Conservation (phyloP, 169 alveolate genomes). For the Babesia bigemina region DNA sequence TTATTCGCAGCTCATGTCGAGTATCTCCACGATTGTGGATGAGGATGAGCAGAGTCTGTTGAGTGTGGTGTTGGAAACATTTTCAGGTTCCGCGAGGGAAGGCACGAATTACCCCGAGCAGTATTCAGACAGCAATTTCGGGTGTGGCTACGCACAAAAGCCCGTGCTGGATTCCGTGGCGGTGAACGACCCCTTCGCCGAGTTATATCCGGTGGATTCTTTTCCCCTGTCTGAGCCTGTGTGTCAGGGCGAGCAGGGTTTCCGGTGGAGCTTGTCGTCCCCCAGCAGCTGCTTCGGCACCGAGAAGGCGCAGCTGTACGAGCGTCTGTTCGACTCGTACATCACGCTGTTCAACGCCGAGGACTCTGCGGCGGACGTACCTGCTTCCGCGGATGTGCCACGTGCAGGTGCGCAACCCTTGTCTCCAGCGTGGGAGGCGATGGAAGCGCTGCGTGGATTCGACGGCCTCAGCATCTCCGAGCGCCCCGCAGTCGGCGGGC, state of each 20-base stretch:
- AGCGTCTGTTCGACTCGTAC: slow-evolving; percentile 34
- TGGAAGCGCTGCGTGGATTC: slow-evolving; percentile 2
- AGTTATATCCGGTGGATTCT: neutral
- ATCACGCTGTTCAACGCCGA: slow-evolving; percentile 20
- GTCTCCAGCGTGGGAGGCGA: slow-evolving; percentile 12
- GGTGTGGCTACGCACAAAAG: neutral
- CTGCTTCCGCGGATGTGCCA: neutral
- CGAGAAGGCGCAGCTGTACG: slow-evolving; percentile 34
- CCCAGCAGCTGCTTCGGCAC: slow-evolving; percentile 32
- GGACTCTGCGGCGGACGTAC: neutral
- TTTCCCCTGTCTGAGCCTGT: neutral
- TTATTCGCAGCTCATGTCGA: slow-evolving; percentile 20
- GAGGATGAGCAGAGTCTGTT: slow-evolving; percentile 30
- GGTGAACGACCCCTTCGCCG: neutral
- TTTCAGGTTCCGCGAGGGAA: slow-evolving; percentile 2
- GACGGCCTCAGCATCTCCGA: slow-evolving; percentile 17
- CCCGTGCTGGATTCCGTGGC: neutral
- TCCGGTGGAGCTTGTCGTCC: slow-evolving; percentile 17
- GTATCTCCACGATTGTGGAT: slow-evolving; percentile 29
- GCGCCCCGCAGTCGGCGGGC: neutral
- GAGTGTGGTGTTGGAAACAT: slow-evolving; percentile 17
- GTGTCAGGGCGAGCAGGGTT: neutral
- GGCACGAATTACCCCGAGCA: neutral
- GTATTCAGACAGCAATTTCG: neutral
- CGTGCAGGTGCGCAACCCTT: neutral